Base-by-base conservation (phyloP, 75 land plant genomes). In the Adiantum capillusveneris region DNA sequence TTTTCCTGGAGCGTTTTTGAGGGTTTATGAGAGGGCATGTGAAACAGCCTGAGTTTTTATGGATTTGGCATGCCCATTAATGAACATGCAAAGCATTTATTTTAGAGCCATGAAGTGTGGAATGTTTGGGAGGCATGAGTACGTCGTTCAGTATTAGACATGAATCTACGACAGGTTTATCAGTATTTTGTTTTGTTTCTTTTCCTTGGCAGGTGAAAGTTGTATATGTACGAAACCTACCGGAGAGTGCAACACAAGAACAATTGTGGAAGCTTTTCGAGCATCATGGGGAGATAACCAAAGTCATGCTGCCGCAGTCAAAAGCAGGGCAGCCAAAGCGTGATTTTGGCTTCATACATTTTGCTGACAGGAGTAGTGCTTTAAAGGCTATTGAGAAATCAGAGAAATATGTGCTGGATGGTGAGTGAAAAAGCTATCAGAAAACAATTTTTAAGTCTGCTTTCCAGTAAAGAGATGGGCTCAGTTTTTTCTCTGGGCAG, bases 301-400 rank as follows among this genome's bases (percentile, higher is more conserved):
- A 84, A 64, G 93, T 92, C 29, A 85, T 82, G 20, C 54, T 92
- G 29, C 97, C 93, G 16, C 79, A 85, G 41, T 73, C 88, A 34
- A 87, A 87, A 60, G 54, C 84, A 49, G 97, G 97, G 30, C 81
- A 84, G 36, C 73, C 84, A 29, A 80, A 78, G n/a, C 79, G 84
- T 24, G 82, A 89, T 58, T 87, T 60, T 80, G 93, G 86, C 43
- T 92, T 92, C 77, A 77, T 92, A 19, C 93, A 92, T 68, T 83
- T 82, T 79, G 69, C 72, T 20, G 85, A 84, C 25, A 75, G 94
- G 57, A 66, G 72, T 17, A 57, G 66, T 55, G 89, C 94, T 25
- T 73, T 88, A 71, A 88, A 84, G 46, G 88, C 88, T 25, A 68
- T 88, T 12, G 74, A 85, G 67, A 75, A 77, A 44, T 66, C 81